Base-by-base conservation (phyloP, 345 rosid species). In the Anacardium occidentale region DNA sequence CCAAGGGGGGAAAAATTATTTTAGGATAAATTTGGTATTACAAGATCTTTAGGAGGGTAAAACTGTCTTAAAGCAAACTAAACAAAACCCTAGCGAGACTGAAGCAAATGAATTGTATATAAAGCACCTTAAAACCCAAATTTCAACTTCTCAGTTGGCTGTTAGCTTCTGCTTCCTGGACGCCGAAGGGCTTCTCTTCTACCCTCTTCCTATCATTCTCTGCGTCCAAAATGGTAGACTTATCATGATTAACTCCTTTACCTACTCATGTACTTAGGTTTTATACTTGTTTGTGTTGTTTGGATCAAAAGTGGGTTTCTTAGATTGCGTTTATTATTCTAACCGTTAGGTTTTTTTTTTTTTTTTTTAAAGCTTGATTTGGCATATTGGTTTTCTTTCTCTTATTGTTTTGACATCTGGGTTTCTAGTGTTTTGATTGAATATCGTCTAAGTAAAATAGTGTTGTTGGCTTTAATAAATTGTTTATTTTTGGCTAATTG, bases 201-300 rank as follows among this genome's bases (percentile, higher is more conserved):
- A 32, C 68, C 61, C 60, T 21, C 61, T 29, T 51, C 15, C 58
- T 24, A 37, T 37, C 42, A 37, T 50, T 63, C 77, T 56, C 67
- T 32, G 62, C 78, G 48, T 72, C 61, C 20, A 76, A 68, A 34
- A 79, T 79, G 83, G 79, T 79, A 57, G 24, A 1, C 42, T 9
- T n/a, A 11, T 10, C 47, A 6, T 59, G 1, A 18, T 4, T 2
- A 22, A 22, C 18, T 54, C 14, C 14, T 53, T 42, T 42, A 6
- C 42, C 7, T 7, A 37, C 29, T 37, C 7, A 37, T 0, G 7
- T 37, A 37, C 7, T 7, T 5, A 5, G 42, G 42, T 6, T 37
- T 5, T 1, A 29, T 29, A 29, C 32, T 29, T 29, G 48, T 44
- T 6, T 7, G 18, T 50, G 22, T 14, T 24, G 26, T 70, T 65